These are phyloP conservation scores for Spatholobus suberectus DNA, from an alignment of 306 rosid species.

Conservation along the genomic window DNA sequence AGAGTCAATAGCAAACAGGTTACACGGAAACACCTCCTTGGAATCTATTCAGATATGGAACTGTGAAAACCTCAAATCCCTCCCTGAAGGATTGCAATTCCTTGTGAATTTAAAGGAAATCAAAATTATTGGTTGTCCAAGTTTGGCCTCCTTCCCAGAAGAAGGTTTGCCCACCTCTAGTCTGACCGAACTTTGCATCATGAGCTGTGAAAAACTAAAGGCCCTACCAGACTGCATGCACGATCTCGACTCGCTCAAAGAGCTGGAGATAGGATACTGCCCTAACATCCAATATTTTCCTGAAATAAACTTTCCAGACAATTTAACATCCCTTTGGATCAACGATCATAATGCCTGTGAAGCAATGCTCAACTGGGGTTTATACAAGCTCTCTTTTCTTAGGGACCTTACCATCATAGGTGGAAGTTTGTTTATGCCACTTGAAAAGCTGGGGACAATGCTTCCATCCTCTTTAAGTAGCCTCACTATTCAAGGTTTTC, in stretches of 20 bases:
- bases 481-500: background rate
- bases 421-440: background rate
- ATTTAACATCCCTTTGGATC: background rate
- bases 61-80: conserved; percentile 30
- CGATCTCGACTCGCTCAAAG: conserved; percentile 17
- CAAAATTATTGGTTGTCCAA: conserved; percentile 7
- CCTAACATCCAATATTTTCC: background rate
- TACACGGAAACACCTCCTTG: conserved; percentile 20
- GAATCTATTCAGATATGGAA: conserved; percentile 34
- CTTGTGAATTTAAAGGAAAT: conserved; percentile 8
- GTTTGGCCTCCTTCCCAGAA: conserved; percentile 12
- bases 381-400: conserved; percentile 37
- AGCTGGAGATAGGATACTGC: background rate
- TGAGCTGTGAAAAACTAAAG: background rate
- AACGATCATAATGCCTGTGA: background rate
- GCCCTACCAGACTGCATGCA: background rate
- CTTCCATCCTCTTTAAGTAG: conserved; percentile 17
- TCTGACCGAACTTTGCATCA: background rate
- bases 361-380: conserved; percentile 7
- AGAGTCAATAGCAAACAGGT: conserved; percentile 20
- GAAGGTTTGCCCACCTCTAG: background rate
- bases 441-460: background rate
- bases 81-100: conserved; percentile 21
- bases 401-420: background rate
- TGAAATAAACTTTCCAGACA: conserved; percentile 29